Evolutionary conservation across 148 eudicot genomes (phyloP).

Genomic region (Persicaria tinctoria): DNA sequence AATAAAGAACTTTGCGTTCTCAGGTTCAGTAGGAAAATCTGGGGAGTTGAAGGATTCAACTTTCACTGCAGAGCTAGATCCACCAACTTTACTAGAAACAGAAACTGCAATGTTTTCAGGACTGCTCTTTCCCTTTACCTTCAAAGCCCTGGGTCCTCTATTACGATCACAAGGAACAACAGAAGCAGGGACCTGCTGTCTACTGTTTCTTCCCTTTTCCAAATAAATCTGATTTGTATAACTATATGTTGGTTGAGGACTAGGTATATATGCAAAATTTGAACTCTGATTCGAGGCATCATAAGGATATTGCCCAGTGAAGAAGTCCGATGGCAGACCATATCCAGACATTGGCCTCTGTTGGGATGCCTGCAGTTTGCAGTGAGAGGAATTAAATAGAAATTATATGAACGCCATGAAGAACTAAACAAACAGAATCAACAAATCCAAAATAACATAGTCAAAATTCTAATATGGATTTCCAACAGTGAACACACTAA

Average conservation of each 20-base stretch:
- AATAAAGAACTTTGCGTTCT: slow-evolving; percentile 78
- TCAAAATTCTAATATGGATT: not conserved
- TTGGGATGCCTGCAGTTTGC: slow-evolving; percentile 39
- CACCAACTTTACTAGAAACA: slow-evolving; percentile 22
- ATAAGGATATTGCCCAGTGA: slow-evolving; percentile 42
- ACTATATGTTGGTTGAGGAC: slow-evolving; percentile 38
- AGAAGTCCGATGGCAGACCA: slow-evolving; percentile 49
- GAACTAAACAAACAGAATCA: not conserved
- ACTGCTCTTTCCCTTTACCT: slow-evolving; percentile 48
- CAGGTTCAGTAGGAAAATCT: slow-evolving; percentile 63
- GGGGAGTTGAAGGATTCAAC: slow-evolving; percentile 44
- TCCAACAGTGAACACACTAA: not conserved
- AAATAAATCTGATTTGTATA: slow-evolving; percentile 37
- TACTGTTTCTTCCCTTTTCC: slow-evolving; percentile 66
- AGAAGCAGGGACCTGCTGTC: slow-evolving; percentile 47
- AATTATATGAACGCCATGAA: not conserved
- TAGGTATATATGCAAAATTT: slow-evolving; percentile 38
- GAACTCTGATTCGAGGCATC: slow-evolving; percentile 46
- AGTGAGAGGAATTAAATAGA: not conserved
- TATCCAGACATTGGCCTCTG: slow-evolving; percentile 65
- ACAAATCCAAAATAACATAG: not conserved
- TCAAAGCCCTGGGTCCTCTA: slow-evolving; percentile 89
- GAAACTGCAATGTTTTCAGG: slow-evolving; percentile 29
- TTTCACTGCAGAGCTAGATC: slow-evolving; percentile 42
- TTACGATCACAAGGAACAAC: slow-evolving; percentile 63